Evolutionary conservation across 441 rosid genomes (phyloP), one percentile per base, ranked within the genome.

Genomic region (Dalechampia spathulata): DNA sequence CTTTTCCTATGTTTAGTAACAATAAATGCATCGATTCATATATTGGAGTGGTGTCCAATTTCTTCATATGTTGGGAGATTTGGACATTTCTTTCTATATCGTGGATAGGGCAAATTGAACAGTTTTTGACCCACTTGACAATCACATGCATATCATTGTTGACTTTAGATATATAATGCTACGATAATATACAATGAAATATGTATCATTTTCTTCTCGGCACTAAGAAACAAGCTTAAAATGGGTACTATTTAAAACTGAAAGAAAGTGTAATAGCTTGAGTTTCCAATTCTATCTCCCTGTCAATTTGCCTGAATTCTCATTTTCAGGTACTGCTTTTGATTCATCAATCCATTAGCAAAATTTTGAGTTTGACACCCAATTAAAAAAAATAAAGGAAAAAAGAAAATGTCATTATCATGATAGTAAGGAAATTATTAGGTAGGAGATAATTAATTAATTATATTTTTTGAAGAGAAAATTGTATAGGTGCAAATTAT

Each of bases 261-360:
- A 12, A 30, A 10, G 10, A 49, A 28, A 44, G 8, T 12, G 10
- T 17, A 9, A 1, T 11, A 22, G n/a, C 26, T 45, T 20, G 49
- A 4, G 6, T 9, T 26, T 26, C 16, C 7, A 25, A 7, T 34
- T 19, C 34, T 32, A 39, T 9, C 10, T 51, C 9, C 42, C 19
- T 36, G 49, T 2, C 27, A 6, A 17, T 56, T 28, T 5, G 14
- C 27, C 15, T 1, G 25, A 14, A 3, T 60, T 39, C 39, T 50
- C 57, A 49, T 20, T 50, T 60, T 23, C n/a, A 21, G 13, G 46
- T 37, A 22, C 10, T 20, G 43, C 11, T 22, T 30, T 48, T 11
- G 44, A 40, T 19, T 40, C 48, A 48, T 38, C 15, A 50, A 25
- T 27, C 48, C 30, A 60, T 60, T 60, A 50, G n/a, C 20, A 28